Evolutionary conservation across 2,329 filamentous ascomycete species (phyloP).

Genomic region (Trichophyton rubrum): DNA sequence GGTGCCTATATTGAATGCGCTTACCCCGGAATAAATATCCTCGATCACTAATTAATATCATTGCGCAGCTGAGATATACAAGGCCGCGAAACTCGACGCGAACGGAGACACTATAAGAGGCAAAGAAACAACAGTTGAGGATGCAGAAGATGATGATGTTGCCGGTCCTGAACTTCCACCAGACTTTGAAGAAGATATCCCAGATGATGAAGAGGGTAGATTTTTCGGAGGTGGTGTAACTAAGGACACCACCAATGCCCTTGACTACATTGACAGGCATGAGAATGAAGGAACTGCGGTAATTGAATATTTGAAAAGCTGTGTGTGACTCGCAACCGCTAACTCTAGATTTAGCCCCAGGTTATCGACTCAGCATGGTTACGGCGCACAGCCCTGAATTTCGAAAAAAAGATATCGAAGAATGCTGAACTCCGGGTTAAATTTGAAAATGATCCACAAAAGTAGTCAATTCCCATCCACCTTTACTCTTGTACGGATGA

Average conservation of each 20-base stretch:
- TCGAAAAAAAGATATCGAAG: conserved; percentile 82
- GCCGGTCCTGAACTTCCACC: conserved; percentile 45
- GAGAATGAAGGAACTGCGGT: conserved; percentile 42
- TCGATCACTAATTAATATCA: background rate
- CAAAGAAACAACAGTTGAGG: conserved; percentile 36
- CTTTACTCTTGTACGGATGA: background rate
- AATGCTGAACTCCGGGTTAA: conserved; percentile 83
- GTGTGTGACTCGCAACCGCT: background rate
- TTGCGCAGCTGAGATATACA: conserved; percentile 42
- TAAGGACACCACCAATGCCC: conserved; percentile 62
- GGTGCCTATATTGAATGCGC: background rate
- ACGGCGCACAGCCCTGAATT: conserved; percentile 63
- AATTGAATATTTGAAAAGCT: conserved; percentile 10
- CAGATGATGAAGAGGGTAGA: conserved; percentile 77
- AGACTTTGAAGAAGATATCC: conserved; percentile 46
- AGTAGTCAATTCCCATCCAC: conserved; percentile 32
- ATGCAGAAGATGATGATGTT: conserved; percentile 37
- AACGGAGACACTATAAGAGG: conserved; percentile 40
- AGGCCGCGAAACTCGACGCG: conserved; percentile 43
- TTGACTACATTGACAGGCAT: conserved; percentile 73
- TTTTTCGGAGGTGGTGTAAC: conserved; percentile 93
- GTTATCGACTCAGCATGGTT: conserved; percentile 78
- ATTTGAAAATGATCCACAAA: conserved; percentile 65
- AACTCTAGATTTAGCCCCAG: conserved; percentile 38
- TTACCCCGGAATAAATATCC: background rate